Evolutionary conservation across 805 yeast species (phyloP).

Genomic region (Saccharomycopsis javanensis): DNA sequence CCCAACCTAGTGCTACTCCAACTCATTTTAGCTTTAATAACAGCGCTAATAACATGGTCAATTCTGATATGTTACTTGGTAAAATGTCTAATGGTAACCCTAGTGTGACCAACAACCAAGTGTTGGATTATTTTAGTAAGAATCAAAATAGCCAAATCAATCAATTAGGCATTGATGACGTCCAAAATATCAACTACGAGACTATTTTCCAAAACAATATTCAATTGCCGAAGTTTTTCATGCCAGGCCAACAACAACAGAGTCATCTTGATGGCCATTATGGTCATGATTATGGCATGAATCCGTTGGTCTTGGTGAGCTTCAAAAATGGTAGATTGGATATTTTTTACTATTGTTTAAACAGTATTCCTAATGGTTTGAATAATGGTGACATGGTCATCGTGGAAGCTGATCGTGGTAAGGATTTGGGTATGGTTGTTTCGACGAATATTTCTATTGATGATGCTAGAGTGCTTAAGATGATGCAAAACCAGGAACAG

Average conservation of each 20-base stretch:
- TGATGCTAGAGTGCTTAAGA: constrained; percentile 59
- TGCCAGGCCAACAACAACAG: constrained; percentile 14
- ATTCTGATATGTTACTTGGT: not conserved
- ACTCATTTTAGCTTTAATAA: not conserved
- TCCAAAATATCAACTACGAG: constrained; percentile 20
- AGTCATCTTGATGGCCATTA: constrained; percentile 7
- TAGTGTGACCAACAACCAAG: constrained; percentile 1
- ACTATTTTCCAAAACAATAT: constrained; percentile 22
- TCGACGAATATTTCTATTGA: constrained; percentile 48
- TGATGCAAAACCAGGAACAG: constrained; percentile 61
- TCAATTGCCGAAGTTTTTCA: constrained; percentile 17
- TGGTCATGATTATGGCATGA: constrained; percentile 3
- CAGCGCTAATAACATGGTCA: not conserved
- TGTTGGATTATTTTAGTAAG: constrained; percentile 12
- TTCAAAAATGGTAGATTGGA: constrained; percentile 77
- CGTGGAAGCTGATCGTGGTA: constrained; percentile 78
- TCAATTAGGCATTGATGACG: constrained; percentile 12
- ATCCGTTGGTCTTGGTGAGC: constrained; percentile 49
- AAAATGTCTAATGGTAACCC: not conserved
- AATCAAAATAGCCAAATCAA: constrained; percentile 7
- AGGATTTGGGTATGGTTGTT: constrained; percentile 62
- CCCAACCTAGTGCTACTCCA: constrained; percentile 6
- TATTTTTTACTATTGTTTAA: constrained; percentile 47
- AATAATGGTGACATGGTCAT: constrained; percentile 54
- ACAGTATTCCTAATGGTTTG: constrained; percentile 30